Evolutionary conservation across 2,329 filamentous ascomycete genomes (phyloP), one percentile per base, ranked within the genome.

Genomic region (Fusarium austroafricanum): DNA sequence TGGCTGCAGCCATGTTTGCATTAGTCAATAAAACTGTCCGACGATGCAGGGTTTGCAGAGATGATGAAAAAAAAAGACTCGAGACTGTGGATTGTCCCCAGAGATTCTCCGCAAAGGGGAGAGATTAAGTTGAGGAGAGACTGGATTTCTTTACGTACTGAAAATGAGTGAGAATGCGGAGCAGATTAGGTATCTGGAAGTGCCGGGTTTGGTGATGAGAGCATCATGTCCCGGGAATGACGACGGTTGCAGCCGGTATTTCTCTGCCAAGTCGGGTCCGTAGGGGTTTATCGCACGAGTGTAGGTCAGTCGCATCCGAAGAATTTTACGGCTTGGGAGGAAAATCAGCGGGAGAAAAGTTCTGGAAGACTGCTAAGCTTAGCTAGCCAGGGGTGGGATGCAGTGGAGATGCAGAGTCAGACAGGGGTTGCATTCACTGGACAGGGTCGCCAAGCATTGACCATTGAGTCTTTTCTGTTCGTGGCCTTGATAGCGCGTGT

Each of bases 91-190:
- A 15, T 11, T 8, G 29, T 64, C 64, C 64, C 65, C 65, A 55
- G 29, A 65, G 64, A 65, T 68, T 68, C 65, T 68, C 65, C 65
- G 65, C 65, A 67, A 53, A 68, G 40, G 46, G n/a, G 33, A 67
- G 49, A 68, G 65, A 68, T 68, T 68, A 65, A 23, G 65, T 68
- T 68, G 65, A 68, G 65, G 65, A 68, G 64, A 51, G 59, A 35
- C 55, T 45, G 58, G 47, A 23, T 17, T 35, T 54, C 20, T 52
- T 68, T 68, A 68, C 65, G 65, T 68, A 68, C 59, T 20, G 31
- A 40, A 23, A 68, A 65, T 39, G 20, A 11, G 4, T 8, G 21
- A 60, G 46, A 67, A 68, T 68, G 65, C 65, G 65, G 65, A 67
- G 64, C 55, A 43, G 40, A 39, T 7, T 21, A 9, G 17, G 3